Conservation (phyloP, 1,139 yeast genomes). For the Debaryomyces nepalensis region DNA sequence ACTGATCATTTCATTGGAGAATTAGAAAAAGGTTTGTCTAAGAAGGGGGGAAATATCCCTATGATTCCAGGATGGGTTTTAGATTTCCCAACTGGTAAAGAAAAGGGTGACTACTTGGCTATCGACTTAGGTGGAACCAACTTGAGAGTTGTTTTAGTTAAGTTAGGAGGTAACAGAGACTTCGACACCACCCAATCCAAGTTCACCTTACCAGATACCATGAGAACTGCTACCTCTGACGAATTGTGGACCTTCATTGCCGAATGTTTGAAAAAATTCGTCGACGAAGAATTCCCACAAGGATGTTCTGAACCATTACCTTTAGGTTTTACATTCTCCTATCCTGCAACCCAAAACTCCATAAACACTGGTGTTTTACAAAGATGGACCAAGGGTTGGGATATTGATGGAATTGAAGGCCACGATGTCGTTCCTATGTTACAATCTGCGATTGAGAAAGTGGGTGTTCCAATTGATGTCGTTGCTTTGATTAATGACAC, state of each 20-base stretch:
- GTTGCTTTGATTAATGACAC: constrained; percentile 96
- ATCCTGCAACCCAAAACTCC: constrained; percentile 84
- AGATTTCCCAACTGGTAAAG: constrained; percentile 91
- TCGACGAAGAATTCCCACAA: constrained; percentile 64
- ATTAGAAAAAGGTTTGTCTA: constrained; percentile 77
- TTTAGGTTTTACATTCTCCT: constrained; percentile 93
- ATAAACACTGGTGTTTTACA: constrained; percentile 87
- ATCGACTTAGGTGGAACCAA: constrained; percentile 97
- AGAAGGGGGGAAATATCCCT: constrained; percentile 83
- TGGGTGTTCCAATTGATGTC: constrained; percentile 76
- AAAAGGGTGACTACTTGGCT: constrained; percentile 86
- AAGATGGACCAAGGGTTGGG: constrained; percentile 98
- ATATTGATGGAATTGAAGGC: constrained; percentile 92
- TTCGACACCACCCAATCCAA: constrained; percentile 86
- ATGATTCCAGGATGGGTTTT: constrained; percentile 98
- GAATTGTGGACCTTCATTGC: constrained; percentile 89
- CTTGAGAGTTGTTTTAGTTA: constrained; percentile 85
- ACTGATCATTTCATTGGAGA: constrained; percentile 67
- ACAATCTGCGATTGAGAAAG: constrained; percentile 69
- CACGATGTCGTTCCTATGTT: constrained; percentile 92
- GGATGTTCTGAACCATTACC: constrained; percentile 63
- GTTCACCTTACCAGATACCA: constrained; percentile 69
- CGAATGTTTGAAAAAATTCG: constrained; percentile 67
- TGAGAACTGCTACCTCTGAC: constrained; percentile 80
- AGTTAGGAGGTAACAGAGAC: constrained; percentile 74